phyloP scores from a whole-genome alignment of 1,284 basidiomycete genomes.

The Neolentinus lepideus region DNA sequence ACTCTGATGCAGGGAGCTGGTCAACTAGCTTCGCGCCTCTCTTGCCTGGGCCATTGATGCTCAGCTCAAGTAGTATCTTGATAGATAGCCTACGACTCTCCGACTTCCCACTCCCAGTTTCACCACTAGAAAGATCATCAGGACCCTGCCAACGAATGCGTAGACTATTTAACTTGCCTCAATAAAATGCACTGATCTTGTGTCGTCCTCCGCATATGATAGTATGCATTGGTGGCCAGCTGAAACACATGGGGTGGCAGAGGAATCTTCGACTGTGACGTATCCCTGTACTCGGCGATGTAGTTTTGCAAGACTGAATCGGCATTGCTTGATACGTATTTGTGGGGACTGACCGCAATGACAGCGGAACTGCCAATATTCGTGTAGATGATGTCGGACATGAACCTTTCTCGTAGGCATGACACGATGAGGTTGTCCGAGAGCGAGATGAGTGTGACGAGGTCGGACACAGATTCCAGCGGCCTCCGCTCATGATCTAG shows the following conservation, averaged over 20 bases:
- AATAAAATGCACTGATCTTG: conserved; percentile 90
- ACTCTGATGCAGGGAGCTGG: conserved; percentile 90
- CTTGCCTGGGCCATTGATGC: conserved; percentile 85
- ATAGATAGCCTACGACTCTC: conserved; percentile 87
- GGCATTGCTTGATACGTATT: conserved; percentile 73
- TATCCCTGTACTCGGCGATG: conserved; percentile 58
- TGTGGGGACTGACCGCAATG: conserved; percentile 86
- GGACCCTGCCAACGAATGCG: not conserved
- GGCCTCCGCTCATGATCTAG: conserved; percentile 37
- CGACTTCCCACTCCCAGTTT: conserved; percentile 91
- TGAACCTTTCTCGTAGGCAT: conserved; percentile 81
- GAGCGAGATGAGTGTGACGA: conserved; percentile 48
- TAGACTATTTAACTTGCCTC: conserved; percentile 43
- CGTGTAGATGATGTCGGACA: conserved; percentile 80
- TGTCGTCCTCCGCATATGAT: conserved; percentile 90
- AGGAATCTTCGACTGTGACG: conserved; percentile 31
- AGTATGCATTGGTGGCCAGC: conserved; percentile 86
- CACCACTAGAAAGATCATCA: conserved; percentile 57
- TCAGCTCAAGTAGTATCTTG: conserved; percentile 84
- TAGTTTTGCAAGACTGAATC: conserved; percentile 82
- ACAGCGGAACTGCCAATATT: conserved; percentile 62
- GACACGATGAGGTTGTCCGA: conserved; percentile 77
- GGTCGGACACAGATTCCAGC: conserved; percentile 62
- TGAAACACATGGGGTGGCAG: conserved; percentile 79
- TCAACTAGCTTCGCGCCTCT: conserved; percentile 83